Evolutionary conservation across 31 red algal genomes (phyloP), one percentile per base, ranked within the genome.

Genomic region (Endocladia muricata): DNA sequence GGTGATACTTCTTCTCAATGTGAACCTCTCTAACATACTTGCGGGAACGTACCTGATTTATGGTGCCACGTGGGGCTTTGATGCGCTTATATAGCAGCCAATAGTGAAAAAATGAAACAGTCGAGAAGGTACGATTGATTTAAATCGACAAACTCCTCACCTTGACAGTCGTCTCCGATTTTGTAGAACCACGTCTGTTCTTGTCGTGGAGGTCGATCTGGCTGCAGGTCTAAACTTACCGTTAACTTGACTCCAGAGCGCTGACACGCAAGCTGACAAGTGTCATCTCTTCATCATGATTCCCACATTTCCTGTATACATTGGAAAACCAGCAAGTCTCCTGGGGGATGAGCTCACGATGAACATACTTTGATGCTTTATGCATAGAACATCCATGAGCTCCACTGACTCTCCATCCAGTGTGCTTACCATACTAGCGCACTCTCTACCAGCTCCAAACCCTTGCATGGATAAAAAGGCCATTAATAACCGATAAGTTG

Each of bases 201-300:
- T 57, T 48, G 36, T 77, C 77, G 52, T 76, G 81, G 9, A 0
- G 0, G 38, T 85, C 81, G 58, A 85, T 85, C 44, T 61, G 21
- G 11, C 49, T 59, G 22, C 48, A 85, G 29, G 26, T 58, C 19
- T 37, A 8, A 34, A 62, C 76, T 21, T 77, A 85, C 0, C n/a
- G 44, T 30, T 85, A 49, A 7, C 26, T 32, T 4, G 39, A 57
- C 11, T 59, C 0, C 5, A 60, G 83, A 76, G 57, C 43, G 40
- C 11, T 0, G 9, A 78, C 59, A 22, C 51, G 26, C 31, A 78
- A 26, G 2, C 8, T 11, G 7, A 55, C 57, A 3, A 17, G 23
- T 0, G 33, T 17, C 2, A 47, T 55, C 9, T 58, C 29, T 9
- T 26, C 63, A 19, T 42, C 54, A 38, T 58, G 17, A 19, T 42